Percentiles rank a stretch among this genome's conserved stretches.
phyloP scores from a whole-genome alignment of 495 filamentous ascomycete species.

The Penicillium turbatum region DNA sequence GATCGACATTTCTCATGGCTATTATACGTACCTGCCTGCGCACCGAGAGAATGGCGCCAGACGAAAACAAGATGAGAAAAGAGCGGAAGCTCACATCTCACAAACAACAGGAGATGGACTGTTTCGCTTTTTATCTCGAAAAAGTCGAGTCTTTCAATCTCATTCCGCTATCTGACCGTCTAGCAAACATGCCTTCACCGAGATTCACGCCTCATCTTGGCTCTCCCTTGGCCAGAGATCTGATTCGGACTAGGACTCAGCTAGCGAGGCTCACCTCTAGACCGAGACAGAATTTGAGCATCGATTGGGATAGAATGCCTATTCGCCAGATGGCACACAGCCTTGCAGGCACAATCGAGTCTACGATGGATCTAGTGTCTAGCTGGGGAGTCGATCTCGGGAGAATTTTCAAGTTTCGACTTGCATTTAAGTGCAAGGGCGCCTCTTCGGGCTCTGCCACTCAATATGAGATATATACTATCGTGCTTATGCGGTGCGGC shows the following conservation, averaged over 20 bases:
- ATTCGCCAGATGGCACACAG: constrained; percentile 26
- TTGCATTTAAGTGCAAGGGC: constrained; percentile 20
- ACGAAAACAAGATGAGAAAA: constrained; percentile 27
- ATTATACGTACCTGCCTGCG: constrained; percentile 43
- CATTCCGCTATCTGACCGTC: background rate
- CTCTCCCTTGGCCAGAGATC: background rate
- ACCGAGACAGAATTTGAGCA: constrained; percentile 2
- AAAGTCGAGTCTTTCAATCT: constrained; percentile 26
- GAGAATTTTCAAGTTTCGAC: constrained; percentile 17
- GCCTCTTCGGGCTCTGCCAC: background rate
- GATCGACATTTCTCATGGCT: constrained; percentile 45
- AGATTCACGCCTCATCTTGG: constrained; percentile 2
- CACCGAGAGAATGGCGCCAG: constrained; percentile 34
- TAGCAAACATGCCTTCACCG: constrained; percentile 3
- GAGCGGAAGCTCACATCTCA: constrained; percentile 24
- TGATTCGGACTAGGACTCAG: constrained; percentile 27
- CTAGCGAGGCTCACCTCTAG: constrained; percentile 27
- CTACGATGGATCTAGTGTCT: constrained; percentile 33
- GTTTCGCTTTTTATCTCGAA: constrained; percentile 38
- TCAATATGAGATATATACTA: constrained; percentile 13
- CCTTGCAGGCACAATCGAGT: constrained; percentile 27
- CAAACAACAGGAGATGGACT: constrained; percentile 44
- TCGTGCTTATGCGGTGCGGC: constrained; percentile 19
- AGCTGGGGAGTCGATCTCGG: constrained; percentile 23
- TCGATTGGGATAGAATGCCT: constrained; percentile 33